Percentiles rank a stretch among this genome's conserved stretches.
phyloP scores from a whole-genome alignment of 1,284 basidiomycete genomes.

The Puccinia sorghi region DNA sequence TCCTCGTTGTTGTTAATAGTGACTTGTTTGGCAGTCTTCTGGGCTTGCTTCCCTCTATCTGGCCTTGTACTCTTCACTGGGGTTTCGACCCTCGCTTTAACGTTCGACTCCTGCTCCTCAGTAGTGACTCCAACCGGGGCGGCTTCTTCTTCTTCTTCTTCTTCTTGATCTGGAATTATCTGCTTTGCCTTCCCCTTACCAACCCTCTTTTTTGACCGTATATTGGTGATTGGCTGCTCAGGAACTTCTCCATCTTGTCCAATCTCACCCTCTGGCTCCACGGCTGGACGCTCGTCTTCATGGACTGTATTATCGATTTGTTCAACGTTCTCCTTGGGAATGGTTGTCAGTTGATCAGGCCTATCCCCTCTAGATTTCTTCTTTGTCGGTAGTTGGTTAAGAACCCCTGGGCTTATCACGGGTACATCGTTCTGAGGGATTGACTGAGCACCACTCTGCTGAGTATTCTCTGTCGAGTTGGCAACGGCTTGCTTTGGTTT shows the following conservation, averaged over 20 bases:
- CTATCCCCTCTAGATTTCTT: not conserved
- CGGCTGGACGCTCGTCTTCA: not conserved
- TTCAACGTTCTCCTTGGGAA: not conserved
- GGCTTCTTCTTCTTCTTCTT: not conserved
- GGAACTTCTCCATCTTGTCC: not conserved
- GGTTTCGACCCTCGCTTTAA: not conserved
- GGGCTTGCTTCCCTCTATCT: not conserved
- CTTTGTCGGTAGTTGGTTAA: not conserved
- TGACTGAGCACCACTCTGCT: not conserved
- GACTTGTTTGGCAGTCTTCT: constrained; percentile 7
- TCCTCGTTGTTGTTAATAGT: not conserved
- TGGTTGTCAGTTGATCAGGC: not conserved
- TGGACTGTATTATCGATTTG: not conserved
- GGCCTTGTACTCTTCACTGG: not conserved
- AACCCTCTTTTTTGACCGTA: not conserved
- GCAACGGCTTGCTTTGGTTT: not conserved
- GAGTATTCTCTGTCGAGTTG: not conserved
- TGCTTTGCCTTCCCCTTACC: constrained; percentile 1
- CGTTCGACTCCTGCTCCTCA: not conserved
- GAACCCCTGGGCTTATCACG: not conserved
- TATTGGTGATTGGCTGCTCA: constrained; percentile 1
- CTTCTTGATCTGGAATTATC: not conserved
- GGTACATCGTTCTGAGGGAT: not conserved
- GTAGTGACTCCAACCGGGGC: not conserved
- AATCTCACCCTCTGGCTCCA: not conserved